phyloP scores from a whole-genome alignment of 345 rosid genomes.

The Corchorus capsularis region DNA sequence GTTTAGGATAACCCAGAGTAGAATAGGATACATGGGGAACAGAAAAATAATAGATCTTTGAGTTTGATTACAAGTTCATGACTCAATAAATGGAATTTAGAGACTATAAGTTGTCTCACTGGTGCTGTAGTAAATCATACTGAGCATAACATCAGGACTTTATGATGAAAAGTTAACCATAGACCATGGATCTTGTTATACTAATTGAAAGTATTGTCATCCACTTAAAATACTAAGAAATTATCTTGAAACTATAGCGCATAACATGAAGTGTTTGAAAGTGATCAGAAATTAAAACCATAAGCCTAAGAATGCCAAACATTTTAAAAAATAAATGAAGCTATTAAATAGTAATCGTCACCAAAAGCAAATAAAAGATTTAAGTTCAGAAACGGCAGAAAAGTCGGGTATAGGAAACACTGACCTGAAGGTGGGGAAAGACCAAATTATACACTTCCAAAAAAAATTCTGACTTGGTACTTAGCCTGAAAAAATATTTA shows the following conservation, averaged over 20 bases:
- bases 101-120: neutral
- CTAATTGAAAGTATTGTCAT: neutral
- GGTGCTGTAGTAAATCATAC: neutral
- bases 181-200: neutral
- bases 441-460: conserved; percentile 17
- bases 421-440: conserved; percentile 20
- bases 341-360: neutral
- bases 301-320: neutral
- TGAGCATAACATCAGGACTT: neutral
- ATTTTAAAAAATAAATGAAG: neutral
- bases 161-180: neutral
- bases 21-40: neutral
- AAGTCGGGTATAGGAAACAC: neutral
- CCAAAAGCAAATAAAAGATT: neutral
- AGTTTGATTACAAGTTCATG: neutral
- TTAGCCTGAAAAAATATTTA: conserved; percentile 10
- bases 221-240: neutral
- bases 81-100: neutral
- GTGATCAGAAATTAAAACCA: neutral
- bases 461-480: conserved; percentile 12
- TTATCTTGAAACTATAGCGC: neutral
- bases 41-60: neutral
- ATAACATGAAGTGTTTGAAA: neutral
- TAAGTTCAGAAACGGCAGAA: neutral
- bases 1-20: neutral